phyloP scores from a whole-genome alignment of 2,329 filamentous ascomycete genomes.

The Graphilbum sp. region DNA sequence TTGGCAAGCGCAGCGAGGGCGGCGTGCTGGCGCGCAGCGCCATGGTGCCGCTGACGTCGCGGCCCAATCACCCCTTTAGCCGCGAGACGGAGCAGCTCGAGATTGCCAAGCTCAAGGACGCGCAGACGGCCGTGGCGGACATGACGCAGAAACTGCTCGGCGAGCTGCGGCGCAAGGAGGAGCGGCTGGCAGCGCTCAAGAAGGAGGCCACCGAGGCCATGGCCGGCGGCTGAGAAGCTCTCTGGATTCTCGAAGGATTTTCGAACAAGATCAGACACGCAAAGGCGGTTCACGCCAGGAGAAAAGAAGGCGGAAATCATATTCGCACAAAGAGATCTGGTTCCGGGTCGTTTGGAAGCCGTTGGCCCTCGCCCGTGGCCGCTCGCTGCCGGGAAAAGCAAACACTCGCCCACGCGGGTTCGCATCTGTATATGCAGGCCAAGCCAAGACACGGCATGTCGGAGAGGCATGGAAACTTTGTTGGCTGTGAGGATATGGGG shows the following conservation, averaged over 20 bases:
- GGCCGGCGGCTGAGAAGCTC: conserved; percentile 7
- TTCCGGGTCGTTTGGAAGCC: too few relatives aligned
- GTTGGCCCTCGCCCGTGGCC: too few relatives aligned
- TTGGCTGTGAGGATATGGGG: too few relatives aligned
- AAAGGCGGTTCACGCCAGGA: too few relatives aligned
- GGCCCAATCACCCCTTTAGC: conserved; percentile 57
- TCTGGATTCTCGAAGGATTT: too few relatives aligned
- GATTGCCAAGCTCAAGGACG: conserved; percentile 43
- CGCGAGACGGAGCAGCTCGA: conserved; percentile 51
- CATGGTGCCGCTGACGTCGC: conserved; percentile 53
- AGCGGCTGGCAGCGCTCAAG: conserved; percentile 42
- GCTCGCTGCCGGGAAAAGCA: too few relatives aligned
- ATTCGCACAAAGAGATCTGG: too few relatives aligned
- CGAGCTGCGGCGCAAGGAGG: conserved; percentile 49
- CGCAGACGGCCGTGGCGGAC: conserved; percentile 44
- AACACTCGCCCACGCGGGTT: too few relatives aligned
- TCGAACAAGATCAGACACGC: not conserved
- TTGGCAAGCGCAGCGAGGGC: conserved; percentile 23
- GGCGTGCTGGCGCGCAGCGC: conserved; percentile 51
- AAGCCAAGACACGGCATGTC: too few relatives aligned
- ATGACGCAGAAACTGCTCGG: conserved; percentile 42
- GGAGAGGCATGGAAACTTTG: too few relatives aligned
- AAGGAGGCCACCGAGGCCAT: conserved; percentile 20
- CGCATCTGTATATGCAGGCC: too few relatives aligned
- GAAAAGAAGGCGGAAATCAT: too few relatives aligned